Conservation (phyloP, 495 filamentous ascomycete species). For the Neurospora sublineolata region DNA sequence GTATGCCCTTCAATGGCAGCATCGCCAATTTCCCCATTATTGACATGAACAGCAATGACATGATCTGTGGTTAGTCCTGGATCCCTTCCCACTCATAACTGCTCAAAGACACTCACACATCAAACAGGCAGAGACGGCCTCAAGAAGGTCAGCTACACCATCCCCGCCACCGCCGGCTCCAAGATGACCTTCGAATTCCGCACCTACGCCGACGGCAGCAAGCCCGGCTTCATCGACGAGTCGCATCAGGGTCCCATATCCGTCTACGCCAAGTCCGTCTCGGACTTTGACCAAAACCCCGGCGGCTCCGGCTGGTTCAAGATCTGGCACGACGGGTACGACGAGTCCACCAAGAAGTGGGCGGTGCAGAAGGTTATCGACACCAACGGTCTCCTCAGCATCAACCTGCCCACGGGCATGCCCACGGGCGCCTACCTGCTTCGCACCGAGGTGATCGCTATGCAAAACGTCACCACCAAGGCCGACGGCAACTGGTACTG, state of each 20-base stretch:
- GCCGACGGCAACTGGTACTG: slow-evolving; percentile 20
- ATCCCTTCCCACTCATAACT: not conserved
- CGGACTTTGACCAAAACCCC: slow-evolving; percentile 28
- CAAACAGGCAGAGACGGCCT: slow-evolving; percentile 44
- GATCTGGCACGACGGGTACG: slow-evolving; percentile 58
- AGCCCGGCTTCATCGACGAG: slow-evolving; percentile 44
- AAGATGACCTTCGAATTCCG: slow-evolving; percentile 54
- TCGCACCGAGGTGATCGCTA: slow-evolving; percentile 54
- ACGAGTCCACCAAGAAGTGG: slow-evolving; percentile 40
- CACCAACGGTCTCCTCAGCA: slow-evolving; percentile 50
- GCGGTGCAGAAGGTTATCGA: slow-evolving; percentile 57
- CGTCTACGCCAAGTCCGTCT: slow-evolving; percentile 59
- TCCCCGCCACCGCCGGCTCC: slow-evolving; percentile 39
- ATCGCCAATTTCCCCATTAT: slow-evolving; percentile 43
- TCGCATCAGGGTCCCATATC: slow-evolving; percentile 61
- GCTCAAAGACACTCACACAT: not conserved
- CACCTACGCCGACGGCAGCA: slow-evolving; percentile 42
- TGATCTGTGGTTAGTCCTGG: slow-evolving; percentile 54
- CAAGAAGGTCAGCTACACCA: slow-evolving; percentile 46
- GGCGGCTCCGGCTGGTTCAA: slow-evolving; percentile 70
- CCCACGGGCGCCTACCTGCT: slow-evolving; percentile 55
- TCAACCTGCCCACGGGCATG: slow-evolving; percentile 48
- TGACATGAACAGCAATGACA: slow-evolving; percentile 40
- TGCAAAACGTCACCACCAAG: slow-evolving; percentile 44
- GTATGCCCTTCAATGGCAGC: slow-evolving; percentile 43